Base-by-base conservation (phyloP, 139 green algal species). In the Coelastrella sp. region DNA sequence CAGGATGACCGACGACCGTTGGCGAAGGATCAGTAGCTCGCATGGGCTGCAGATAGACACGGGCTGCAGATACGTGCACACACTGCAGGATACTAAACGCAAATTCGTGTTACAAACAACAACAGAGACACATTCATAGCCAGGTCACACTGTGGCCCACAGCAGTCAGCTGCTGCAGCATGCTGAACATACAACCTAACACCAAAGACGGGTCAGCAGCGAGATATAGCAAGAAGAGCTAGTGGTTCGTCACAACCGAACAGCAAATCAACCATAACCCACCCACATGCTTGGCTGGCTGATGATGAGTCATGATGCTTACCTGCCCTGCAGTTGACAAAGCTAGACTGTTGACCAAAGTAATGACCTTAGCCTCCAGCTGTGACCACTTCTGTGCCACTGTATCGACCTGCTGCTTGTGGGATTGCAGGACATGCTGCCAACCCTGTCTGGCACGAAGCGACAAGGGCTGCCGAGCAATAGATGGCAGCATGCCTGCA, bases 271-370 rank as follows among this genome's bases (percentile, higher is more conserved):
- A 47, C 32, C 32, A 47, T 47, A 47, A 47, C 32, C 32, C 32
- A 47, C 32, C 32, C 32, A 47, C 32, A 47, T 47, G 32, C 32
- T 20, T 56, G 20, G 59, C 16, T 58, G n/a, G 23, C n/a, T 13
- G 17, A 54, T 73, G 58, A 73, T 76, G 68, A 76, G 68, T 76
- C 68, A 76, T 76, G 17, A n/a, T 47, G 58, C 85, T 57, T 73
- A 90, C 85, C 85, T 90, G 85, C 11, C 87, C 87, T 22, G 87
- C 87, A 54, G 87, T 5, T 71, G 77, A 80, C 76, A 91, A 61
- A 20, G 65, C 71, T 54, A 91, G 7, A 8, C 87, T 87, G 87
- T 87, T 91, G 32, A 91, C 87, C 5, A 91, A 14, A 4, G 87
- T 68, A 20, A 86, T 80, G 11, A 91, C 16, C n/a, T 58, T 78